These are phyloP conservation scores for Colletotrichum aenigma DNA, from an alignment of 2,329 filamentous ascomycete genomes.

Conservation along the genomic window DNA sequence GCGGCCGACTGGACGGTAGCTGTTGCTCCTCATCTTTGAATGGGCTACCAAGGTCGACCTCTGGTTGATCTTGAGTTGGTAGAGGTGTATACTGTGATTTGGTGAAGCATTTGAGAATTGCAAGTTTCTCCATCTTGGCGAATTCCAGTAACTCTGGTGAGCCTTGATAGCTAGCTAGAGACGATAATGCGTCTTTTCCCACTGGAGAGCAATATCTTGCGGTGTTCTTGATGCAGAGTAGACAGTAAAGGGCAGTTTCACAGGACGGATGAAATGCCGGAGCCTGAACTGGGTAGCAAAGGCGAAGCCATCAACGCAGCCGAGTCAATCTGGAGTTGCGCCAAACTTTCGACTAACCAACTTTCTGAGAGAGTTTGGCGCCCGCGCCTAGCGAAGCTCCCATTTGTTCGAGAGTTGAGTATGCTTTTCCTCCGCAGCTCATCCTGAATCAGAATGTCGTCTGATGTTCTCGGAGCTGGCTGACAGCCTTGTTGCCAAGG, in stretches of 20 bases:
- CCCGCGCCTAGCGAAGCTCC: not conserved
- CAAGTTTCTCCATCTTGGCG: not conserved
- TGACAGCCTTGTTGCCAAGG: not conserved
- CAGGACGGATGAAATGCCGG: not conserved
- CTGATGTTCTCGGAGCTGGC: not conserved
- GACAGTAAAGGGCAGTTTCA: not conserved
- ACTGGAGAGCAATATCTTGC: not conserved
- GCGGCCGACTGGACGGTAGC: not conserved
- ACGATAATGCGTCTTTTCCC: not conserved
- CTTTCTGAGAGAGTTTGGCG: not conserved
- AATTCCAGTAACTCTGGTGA: not conserved
- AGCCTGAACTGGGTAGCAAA: not conserved
- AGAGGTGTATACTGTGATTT: not conserved
- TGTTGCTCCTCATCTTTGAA: not conserved
- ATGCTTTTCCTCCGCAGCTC: not conserved
- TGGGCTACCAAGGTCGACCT: not conserved
- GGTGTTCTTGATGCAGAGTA: fast-evolving
- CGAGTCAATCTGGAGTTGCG: not conserved
- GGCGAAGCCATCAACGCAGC: too few species aligned
- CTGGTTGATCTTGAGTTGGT: not conserved
- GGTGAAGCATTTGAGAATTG: not conserved
- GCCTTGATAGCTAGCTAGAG: not conserved
- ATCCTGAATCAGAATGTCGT: not conserved
- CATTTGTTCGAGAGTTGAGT: not conserved
- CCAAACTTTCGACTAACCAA: not conserved